Evolutionary conservation across 495 filamentous ascomycete species (phyloP).

Genomic region (Annulohypoxylon moriforme): DNA sequence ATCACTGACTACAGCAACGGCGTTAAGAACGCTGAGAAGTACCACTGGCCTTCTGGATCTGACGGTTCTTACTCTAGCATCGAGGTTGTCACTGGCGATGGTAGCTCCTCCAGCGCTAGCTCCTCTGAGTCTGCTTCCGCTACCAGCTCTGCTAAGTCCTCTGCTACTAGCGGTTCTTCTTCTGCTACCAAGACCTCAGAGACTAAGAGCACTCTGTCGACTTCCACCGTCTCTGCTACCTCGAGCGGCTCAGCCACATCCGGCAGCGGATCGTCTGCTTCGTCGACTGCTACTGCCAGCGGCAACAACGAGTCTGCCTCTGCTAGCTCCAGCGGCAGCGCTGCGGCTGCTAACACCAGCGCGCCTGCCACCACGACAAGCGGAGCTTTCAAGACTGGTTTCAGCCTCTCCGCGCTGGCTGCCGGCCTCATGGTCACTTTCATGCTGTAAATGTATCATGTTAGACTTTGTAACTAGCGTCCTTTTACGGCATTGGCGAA

Average conservation of each 20-base stretch:
- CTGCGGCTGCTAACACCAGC: constrained; percentile 29
- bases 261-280: constrained; percentile 33
- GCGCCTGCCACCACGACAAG: constrained; percentile 1
- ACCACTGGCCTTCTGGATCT: constrained; percentile 76
- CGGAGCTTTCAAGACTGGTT: constrained; percentile 41
- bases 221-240: constrained; percentile 33
- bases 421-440: constrained; percentile 43
- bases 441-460: constrained; percentile 37
- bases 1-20: constrained; percentile 92
- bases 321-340: constrained; percentile 24
- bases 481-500: constrained; percentile 34
- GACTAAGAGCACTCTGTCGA: constrained; percentile 43
- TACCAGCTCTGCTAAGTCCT: constrained; percentile 40
- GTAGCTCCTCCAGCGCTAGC: constrained; percentile 66
- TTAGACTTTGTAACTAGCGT: constrained; percentile 20
- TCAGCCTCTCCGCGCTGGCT: constrained; percentile 44
- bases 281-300: constrained; percentile 31
- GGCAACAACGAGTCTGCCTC: constrained; percentile 18
- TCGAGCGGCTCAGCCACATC: constrained; percentile 27
- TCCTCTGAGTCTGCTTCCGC: constrained; percentile 11
- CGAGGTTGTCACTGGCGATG: constrained; percentile 72
- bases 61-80: constrained; percentile 83
- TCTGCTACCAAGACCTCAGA: constrained; percentile 39
- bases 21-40: constrained; percentile 72
- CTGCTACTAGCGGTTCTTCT: constrained; percentile 29